Evolutionary conservation across 495 filamentous ascomycete genomes (phyloP).

Genomic region (Penicillium steckii): DNA sequence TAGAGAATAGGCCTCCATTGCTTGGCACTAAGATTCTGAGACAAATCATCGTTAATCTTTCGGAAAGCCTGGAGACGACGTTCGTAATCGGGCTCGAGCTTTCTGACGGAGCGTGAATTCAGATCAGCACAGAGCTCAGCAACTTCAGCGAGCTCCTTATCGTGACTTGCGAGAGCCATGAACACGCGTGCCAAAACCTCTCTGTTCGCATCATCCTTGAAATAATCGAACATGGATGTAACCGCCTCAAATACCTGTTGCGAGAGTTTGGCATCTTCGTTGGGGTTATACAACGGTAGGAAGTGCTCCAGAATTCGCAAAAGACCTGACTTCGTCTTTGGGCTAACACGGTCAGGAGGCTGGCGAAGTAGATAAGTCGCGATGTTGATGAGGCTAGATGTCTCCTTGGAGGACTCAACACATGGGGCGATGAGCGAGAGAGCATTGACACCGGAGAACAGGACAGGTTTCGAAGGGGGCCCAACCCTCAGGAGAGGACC

Average conservation of each 20-base stretch:
- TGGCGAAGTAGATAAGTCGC: conserved; percentile 79
- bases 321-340: conserved; percentile 78
- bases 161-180: conserved; percentile 60
- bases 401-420: conserved; percentile 65
- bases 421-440: conserved; percentile 74
- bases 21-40: conserved; percentile 57
- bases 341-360: conserved; percentile 74
- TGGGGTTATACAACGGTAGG: conserved; percentile 57
- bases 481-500: conserved; percentile 69
- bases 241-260: conserved; percentile 61
- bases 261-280: conserved; percentile 43
- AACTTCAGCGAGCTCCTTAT: conserved; percentile 58
- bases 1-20: conserved; percentile 90
- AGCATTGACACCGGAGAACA: conserved; percentile 74
- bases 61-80: conserved; percentile 75
- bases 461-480: conserved; percentile 65
- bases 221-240: conserved; percentile 78
- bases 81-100: conserved; percentile 83
- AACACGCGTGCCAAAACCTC: conserved; percentile 70
- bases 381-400: conserved; percentile 71
- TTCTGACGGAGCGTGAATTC: conserved; percentile 68
- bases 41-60: conserved; percentile 57
- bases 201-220: conserved; percentile 75
- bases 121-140: conserved; percentile 73
- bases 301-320: conserved; percentile 74